A percentile compares a stretch with the other conserved stretches of the same genome.
These are phyloP conservation scores for Prunus mume DNA, from an alignment of 306 rosid species.

Conservation along the genomic window DNA sequence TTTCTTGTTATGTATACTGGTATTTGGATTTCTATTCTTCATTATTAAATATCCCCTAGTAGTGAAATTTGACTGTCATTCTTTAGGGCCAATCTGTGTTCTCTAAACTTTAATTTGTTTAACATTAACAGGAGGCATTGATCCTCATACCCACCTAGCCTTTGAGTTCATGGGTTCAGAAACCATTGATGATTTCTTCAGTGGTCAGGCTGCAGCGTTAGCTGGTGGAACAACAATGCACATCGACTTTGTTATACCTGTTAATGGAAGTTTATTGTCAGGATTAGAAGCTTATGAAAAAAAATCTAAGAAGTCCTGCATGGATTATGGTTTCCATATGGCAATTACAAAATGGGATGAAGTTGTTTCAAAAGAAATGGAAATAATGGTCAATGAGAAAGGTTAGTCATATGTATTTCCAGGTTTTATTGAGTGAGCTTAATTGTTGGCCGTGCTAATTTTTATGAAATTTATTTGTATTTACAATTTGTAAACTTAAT, in stretches of 20 bases:
- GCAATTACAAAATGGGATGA: constrained; percentile 96
- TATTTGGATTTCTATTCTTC: not conserved
- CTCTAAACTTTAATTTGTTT: constrained; percentile 9
- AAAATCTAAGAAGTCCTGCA: constrained; percentile 76
- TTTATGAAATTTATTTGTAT: constrained; percentile 1
- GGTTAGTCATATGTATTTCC: constrained; percentile 42
- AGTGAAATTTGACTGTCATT: not conserved
- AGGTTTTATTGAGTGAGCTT: constrained; percentile 4
- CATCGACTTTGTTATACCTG: constrained; percentile 83
- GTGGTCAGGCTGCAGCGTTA: constrained; percentile 97
- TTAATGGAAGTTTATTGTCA: constrained; percentile 59
- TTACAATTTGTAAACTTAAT: constrained; percentile 9
- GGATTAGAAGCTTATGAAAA: constrained; percentile 81
- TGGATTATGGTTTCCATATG: constrained; percentile 97
- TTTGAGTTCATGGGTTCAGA: constrained; percentile 63
- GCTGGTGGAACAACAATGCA: constrained; percentile 99
- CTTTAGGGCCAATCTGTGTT: not conserved
- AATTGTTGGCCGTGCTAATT: not conserved
- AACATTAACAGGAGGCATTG: constrained; percentile 79
- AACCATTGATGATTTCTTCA: constrained; percentile 78
- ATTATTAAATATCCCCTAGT: not conserved
- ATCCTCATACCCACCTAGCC: constrained; percentile 89
- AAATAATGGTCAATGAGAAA: constrained; percentile 79
- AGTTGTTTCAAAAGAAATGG: constrained; percentile 77
- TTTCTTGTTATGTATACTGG: not conserved